Base-by-base conservation (phyloP, 2,329 filamentous ascomycete genomes). In the Fusarium globosum region DNA sequence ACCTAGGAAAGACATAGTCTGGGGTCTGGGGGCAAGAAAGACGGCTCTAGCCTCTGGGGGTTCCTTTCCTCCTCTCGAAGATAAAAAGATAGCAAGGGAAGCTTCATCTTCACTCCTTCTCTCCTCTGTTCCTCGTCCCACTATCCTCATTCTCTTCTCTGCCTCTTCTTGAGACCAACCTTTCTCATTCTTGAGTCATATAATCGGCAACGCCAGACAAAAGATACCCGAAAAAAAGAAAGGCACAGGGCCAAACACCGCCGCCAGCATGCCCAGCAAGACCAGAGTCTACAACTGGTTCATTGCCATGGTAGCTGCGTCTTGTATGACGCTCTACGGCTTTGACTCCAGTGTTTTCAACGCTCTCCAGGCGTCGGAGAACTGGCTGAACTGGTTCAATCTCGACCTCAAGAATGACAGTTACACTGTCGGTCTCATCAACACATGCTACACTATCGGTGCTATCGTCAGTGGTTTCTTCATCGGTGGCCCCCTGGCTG, bases 321-420 rank as follows among this genome's bases (percentile, higher is more conserved):
- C 90, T 80, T 93, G 90, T 80, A 93, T 93, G 92, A 90, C 93
- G 28, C 85, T 94, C 49, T 93, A 93, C 79, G 92, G 92, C 65
- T 93, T 93, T 79, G 92, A 93, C 86, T 91, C 91, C 4, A 92
- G 90, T 42, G 91, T 93, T 52, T 94, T 91, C 85, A 94, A 94
- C 80, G 90, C 91, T 10, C 88, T 93, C 11, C 91, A 93, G 80
- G 90, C 89, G 38, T 92, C 90, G 3, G 80, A 88, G 20, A 88
- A 93, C 79, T 94, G 92, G 91, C 82, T 90, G 18, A 83, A 83
- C 23, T 93, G 87, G 83, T 92, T 93, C 81, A 84, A 91, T 74
- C 78, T 87, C 55, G 79, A 86, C 65, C 61, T 78, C 13, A 81
- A 84, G 67, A 75, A 66, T n/a, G 84, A 86, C 68, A 81, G 82